Conservation (phyloP, 495 filamentous ascomycete genomes). For the Penicillium daleae region DNA sequence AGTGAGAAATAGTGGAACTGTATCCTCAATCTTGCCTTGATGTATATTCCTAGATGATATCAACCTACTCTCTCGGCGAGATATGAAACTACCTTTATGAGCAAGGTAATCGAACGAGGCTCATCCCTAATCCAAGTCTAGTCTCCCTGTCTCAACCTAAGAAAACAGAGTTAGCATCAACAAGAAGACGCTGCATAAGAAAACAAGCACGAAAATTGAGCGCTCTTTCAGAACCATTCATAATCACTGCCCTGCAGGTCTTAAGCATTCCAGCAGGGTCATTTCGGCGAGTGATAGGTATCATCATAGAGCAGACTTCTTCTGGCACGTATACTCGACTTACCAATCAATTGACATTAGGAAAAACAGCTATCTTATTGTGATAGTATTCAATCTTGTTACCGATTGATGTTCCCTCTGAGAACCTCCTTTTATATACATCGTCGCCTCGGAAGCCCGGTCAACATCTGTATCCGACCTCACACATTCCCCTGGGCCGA, state of each 20-base stretch:
- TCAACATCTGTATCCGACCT: background rate
- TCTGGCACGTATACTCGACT: background rate
- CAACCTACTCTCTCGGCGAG: no score
- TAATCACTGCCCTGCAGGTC: constrained; percentile 19
- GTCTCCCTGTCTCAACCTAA: background rate
- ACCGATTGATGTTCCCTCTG: background rate
- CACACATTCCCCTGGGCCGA: background rate
- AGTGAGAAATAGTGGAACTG: background rate
- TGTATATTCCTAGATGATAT: no score
- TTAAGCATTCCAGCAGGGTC: constrained; percentile 22
- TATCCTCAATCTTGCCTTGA: background rate
- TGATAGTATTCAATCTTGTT: no score
- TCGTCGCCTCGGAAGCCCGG: background rate
- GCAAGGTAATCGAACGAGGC: background rate
- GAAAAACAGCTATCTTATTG: background rate
- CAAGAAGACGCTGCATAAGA: no score
- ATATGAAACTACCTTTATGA: no score
- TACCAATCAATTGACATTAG: background rate
- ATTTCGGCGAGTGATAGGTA: constrained; percentile 28
- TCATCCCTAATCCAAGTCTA: background rate
- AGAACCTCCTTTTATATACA: background rate
- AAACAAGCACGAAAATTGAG: background rate
- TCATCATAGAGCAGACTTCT: constrained; percentile 16
- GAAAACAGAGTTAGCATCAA: background rate
- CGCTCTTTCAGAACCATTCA: constrained; percentile 16